phyloP scores from a whole-genome alignment of 345 rosid genomes.

The Hibiscus tridactylites region DNA sequence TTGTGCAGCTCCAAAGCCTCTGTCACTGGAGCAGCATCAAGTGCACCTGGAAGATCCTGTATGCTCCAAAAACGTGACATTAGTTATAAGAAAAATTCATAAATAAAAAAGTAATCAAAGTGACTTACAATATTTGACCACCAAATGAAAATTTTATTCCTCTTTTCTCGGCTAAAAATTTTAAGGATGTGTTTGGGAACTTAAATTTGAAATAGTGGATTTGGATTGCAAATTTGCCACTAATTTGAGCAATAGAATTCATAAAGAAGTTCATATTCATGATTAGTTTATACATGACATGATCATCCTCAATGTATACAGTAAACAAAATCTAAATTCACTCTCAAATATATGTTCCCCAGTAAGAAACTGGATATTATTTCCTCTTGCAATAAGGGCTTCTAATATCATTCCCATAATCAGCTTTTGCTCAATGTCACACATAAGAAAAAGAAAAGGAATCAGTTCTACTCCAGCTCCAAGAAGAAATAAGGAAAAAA shows the following conservation, averaged over 20 bases:
- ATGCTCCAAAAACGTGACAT: not conserved
- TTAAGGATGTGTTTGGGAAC: not conserved
- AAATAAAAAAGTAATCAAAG: not conserved
- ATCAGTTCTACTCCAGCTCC: not conserved
- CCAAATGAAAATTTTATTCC: not conserved
- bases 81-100: not conserved
- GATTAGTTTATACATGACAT: not conserved
- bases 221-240: not conserved
- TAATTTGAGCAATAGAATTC: constrained; percentile 1
- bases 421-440: not conserved
- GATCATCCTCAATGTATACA: not conserved
- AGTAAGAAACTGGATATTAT: not conserved
- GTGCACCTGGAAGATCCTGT: constrained; percentile 80
- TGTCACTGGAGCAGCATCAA: constrained; percentile 56
- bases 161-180: not conserved
- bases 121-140: not conserved
- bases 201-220: not conserved
- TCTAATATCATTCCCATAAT: not conserved
- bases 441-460: not conserved
- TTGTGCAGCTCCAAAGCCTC: constrained; percentile 67
- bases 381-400: not conserved
- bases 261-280: not conserved
- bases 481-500: not conserved
- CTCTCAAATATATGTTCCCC: not conserved
- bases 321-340: not conserved